Base-by-base conservation (phyloP, 2,329 filamentous ascomycete genomes). In the Botrytis fabae region DNA sequence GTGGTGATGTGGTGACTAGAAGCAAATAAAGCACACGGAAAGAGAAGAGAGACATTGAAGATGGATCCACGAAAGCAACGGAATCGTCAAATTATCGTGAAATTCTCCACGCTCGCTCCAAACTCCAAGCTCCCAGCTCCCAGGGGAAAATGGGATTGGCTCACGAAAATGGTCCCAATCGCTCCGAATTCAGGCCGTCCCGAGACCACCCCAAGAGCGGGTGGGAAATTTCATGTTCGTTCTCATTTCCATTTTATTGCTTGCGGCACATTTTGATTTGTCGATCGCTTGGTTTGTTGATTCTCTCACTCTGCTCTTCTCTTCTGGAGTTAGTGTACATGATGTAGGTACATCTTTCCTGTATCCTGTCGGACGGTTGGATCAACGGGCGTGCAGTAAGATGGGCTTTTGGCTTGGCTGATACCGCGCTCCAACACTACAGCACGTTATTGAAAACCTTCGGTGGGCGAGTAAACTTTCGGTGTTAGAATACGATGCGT, bases 101-200 rank as follows among this genome's bases (percentile, higher is more conserved):
- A 38, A 63, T 63, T 32, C 32, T 32, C 28, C 28, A 28, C 28
- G 28, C 28, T 28, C 28, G 28, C 38, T 40, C 35, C 20, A 22
- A 18, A 12, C 35, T 38, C 35, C 35, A 38, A 6, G 35, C 35
- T 40, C 38, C 20, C 14, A 6, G 35, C 35, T 40, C 38, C 20
- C 14, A 28, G 22, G 32, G 35, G 25, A 14, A 28, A 7, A 46
- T 46, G 10, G 42, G 44, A 35, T 48, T 20, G 28, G 42, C 48
- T 28, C 9, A 65, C 28, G 6, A 35, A 35, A 48, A 65, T 48
- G 3, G 5, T 9, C 8, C 22, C 28, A n/a, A 51, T 66, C 63
- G 38, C 63, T 18, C 63, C 63, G 63, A 66, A n/a, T 66, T 66
- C 32, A 66, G 46, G 44, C 63, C 63, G 44, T 66, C n/a, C 61